A percentile compares a stretch with the other conserved stretches of the same genome.
These are phyloP conservation scores for Blastomyces parvus DNA, from an alignment of 2,329 filamentous ascomycete species.

Conservation along the genomic window DNA sequence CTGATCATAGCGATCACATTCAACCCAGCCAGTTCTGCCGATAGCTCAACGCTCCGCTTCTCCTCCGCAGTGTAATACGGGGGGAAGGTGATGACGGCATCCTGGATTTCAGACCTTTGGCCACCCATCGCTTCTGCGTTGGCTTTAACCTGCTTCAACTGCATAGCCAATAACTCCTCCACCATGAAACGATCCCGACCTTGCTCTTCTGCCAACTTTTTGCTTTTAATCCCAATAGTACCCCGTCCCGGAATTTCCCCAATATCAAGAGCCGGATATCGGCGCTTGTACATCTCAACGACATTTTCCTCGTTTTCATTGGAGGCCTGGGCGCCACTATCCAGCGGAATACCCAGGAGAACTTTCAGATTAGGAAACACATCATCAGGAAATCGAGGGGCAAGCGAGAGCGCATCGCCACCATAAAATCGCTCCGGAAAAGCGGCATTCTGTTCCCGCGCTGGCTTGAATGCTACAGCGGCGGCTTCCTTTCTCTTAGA, in stretches of 20 bases:
- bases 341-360: slow-evolving; percentile 62
- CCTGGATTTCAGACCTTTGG: slow-evolving; percentile 61
- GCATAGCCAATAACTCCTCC: slow-evolving; percentile 92
- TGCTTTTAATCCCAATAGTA: slow-evolving; percentile 75
- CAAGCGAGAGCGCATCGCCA: slow-evolving; percentile 77
- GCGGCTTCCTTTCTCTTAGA: slow-evolving; percentile 91
- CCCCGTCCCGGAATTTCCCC: slow-evolving; percentile 47
- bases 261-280: slow-evolving; percentile 70
- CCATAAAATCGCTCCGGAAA: slow-evolving; percentile 90
- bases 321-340: slow-evolving; percentile 37
- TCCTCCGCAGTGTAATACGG: slow-evolving; percentile 85
- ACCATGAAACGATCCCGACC: slow-evolving; percentile 58
- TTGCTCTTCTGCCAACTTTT: slow-evolving; percentile 54
- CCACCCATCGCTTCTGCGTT: slow-evolving; percentile 81
- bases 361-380: slow-evolving; percentile 92
- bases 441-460: slow-evolving; percentile 52
- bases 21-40: slow-evolving; percentile 78
- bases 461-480: slow-evolving; percentile 86
- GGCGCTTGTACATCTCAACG: slow-evolving; percentile 59
- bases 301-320: slow-evolving; percentile 36
- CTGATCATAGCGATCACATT: slow-evolving; percentile 77
- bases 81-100: slow-evolving; percentile 81
- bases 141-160: slow-evolving; percentile 79
- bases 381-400: slow-evolving; percentile 80
- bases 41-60: slow-evolving; percentile 72